A percentile compares a stretch with the other conserved stretches of the same genome.
Evolutionary conservation across 306 rosid species (phyloP).

Genomic region (Cicer bijugum): DNA sequence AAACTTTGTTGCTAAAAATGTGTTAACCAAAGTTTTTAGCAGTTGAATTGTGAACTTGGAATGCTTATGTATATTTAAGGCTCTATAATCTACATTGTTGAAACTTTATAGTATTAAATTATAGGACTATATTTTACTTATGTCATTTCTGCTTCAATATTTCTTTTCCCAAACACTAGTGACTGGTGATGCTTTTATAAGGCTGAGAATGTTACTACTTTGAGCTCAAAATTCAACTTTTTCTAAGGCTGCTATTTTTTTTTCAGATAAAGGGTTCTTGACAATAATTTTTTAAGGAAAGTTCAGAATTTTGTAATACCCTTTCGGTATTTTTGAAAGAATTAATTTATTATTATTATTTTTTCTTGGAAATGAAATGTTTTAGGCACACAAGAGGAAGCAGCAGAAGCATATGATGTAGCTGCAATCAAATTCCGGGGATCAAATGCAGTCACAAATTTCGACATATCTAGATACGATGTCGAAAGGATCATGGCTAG

Average conservation of each 20-base stretch:
- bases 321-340: neutral
- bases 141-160: conserved; percentile 43
- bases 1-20: neutral
- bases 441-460: conserved; percentile 83
- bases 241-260: conserved; percentile 55
- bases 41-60: neutral
- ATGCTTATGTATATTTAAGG: neutral
- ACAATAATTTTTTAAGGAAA: conserved; percentile 39
- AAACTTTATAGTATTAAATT: neutral
- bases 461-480: conserved; percentile 83
- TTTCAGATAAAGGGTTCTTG: conserved; percentile 34
- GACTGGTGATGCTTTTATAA: conserved; percentile 51
- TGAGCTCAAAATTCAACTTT: conserved; percentile 50
- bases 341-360: neutral
- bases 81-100: conserved; percentile 2
- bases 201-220: conserved; percentile 59
- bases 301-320: conserved; percentile 10
- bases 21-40: neutral
- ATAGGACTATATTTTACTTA: neutral
- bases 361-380: conserved; percentile 1
- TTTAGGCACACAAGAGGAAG: conserved; percentile 98
- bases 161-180: conserved; percentile 47
- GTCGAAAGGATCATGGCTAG: conserved; percentile 94
- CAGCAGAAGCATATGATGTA: conserved; percentile 95
- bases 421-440: conserved; percentile 98